Percentiles rank a stretch among this genome's conserved stretches.
phyloP scores from a whole-genome alignment of 129 eudicot species.

The Flaveria ramosissima region DNA sequence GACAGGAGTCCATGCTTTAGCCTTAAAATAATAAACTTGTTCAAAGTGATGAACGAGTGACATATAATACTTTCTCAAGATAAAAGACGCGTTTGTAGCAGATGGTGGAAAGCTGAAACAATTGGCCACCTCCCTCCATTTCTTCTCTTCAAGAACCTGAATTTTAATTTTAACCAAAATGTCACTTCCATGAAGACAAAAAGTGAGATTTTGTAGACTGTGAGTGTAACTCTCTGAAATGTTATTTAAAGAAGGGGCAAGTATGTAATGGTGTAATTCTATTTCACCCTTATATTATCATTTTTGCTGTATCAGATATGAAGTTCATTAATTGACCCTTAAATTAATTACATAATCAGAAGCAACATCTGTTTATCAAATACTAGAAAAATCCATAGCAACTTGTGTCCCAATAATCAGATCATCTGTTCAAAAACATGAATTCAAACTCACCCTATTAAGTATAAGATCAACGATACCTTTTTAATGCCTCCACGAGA shows the following conservation, averaged over 20 bases:
- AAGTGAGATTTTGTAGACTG: too few relatives aligned
- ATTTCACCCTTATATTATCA: too few relatives aligned
- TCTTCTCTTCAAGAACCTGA: slow-evolving; percentile 79
- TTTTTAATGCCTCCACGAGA: slow-evolving; percentile 30
- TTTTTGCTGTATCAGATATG: too few relatives aligned
- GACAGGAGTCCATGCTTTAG: slow-evolving; percentile 63
- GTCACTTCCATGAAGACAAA: too few relatives aligned
- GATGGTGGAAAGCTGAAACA: slow-evolving; percentile 84
- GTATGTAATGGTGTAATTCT: too few relatives aligned
- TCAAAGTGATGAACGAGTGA: slow-evolving; percentile 85
- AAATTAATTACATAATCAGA: too few relatives aligned
- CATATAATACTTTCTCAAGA: slow-evolving; percentile 74
- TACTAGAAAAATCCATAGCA: too few relatives aligned
- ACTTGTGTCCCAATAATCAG: not conserved
- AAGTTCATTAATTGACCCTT: too few relatives aligned
- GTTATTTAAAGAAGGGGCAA: too few relatives aligned
- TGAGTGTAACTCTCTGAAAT: too few relatives aligned
- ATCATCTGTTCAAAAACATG: slow-evolving; percentile 4
- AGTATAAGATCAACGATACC: slow-evolving; percentile 15
- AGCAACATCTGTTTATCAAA: too few relatives aligned
- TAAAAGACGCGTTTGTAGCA: slow-evolving; percentile 94
- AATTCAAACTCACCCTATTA: not conserved
- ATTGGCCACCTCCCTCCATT: slow-evolving; percentile 87
- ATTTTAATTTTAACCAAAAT: not conserved
- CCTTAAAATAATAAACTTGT: slow-evolving; percentile 79